Percentiles rank a stretch among this genome's conserved stretches.
phyloP scores from a whole-genome alignment of 768 basidiomycete species.

The Suillus spraguei region DNA sequence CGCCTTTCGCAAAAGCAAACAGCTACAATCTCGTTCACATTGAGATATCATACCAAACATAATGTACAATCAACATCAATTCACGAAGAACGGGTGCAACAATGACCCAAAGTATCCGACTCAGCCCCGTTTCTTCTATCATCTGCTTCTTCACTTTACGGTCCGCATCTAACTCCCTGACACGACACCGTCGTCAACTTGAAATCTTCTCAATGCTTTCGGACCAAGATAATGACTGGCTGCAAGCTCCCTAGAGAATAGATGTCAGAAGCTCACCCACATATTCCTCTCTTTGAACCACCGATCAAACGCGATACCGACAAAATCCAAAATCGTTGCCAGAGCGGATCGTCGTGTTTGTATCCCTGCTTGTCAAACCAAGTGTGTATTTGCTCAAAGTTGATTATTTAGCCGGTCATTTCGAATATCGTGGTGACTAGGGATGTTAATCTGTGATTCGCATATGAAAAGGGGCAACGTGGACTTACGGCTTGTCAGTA shows the following conservation, averaged over 20 bases:
- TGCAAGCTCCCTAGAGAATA: neutral
- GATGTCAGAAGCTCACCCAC: neutral
- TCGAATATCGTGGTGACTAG: slow-evolving; percentile 1
- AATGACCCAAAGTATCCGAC: neutral
- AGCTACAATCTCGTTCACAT: neutral
- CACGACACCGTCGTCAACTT: neutral
- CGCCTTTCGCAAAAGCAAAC: too few species aligned
- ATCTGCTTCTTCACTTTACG: slow-evolving; percentile 5
- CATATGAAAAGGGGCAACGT: neutral
- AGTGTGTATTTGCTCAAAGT: neutral
- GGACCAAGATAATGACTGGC: neutral
- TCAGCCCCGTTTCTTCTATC: neutral
- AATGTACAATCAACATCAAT: neutral
- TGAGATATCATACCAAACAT: neutral
- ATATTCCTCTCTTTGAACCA: slow-evolving; percentile 5
- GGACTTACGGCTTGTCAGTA: neutral
- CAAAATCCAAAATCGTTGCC: neutral
- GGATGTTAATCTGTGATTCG: neutral
- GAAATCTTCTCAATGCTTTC: slow-evolving; percentile 2
- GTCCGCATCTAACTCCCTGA: neutral
- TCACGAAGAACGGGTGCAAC: slow-evolving; percentile 2
- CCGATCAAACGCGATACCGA: neutral
- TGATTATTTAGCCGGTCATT: neutral
- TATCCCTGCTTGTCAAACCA: slow-evolving; percentile 2
- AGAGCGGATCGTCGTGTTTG: too few species aligned